Evolutionary conservation across 1,284 basidiomycete genomes (phyloP), one percentile per base, ranked within the genome.

Genomic region (Ustilago esculenta): DNA sequence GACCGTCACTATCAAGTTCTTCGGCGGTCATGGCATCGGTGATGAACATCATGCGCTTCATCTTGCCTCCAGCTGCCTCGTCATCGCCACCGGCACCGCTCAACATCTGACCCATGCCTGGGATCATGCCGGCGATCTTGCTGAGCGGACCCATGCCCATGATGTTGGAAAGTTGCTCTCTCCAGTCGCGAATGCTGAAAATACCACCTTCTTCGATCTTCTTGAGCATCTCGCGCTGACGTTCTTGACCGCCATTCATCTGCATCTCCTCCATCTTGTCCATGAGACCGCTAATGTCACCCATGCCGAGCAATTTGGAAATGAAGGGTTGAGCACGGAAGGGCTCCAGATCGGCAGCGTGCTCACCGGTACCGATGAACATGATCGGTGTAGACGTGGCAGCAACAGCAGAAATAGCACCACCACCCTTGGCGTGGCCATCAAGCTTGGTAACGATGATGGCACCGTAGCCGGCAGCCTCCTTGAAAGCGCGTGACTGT

Each of bases 391-490:
- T 99, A 81, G 92, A 90, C 6, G 95, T 98, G 5, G 90, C 94
- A n/a, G 95, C 96, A 36, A 99, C 95, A 69, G 95, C 95, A 42
- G 96, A 98, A 68, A 99, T 98, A 30, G 96, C 96, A 59, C 96
- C 96, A 83, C 96, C 96, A 72, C 96, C 96, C 83, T 98, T 98
- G 1, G 96, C 96, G 81, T 99, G 96, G 6, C 96, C 96, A 77
- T 99, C 96, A 88, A 99, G 93, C 84, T 99, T 99, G 20, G 96
- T 99, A 17, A 99, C 95, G 71, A 99, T 96, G 76, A 99, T 98
- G 1, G 95, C 94, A 73, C 95, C 96, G 82, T 98, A 99, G 80
- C 96, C 89, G 14, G 94, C 92, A 67, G 91, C 94, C 66, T 98
- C 94, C 84, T 99, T 99, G 87, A 99, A 99, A 1, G 96, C 96